Evolutionary conservation across 176 grass and related monocot genomes (phyloP).

Genomic region (Oryza longistaminata): DNA sequence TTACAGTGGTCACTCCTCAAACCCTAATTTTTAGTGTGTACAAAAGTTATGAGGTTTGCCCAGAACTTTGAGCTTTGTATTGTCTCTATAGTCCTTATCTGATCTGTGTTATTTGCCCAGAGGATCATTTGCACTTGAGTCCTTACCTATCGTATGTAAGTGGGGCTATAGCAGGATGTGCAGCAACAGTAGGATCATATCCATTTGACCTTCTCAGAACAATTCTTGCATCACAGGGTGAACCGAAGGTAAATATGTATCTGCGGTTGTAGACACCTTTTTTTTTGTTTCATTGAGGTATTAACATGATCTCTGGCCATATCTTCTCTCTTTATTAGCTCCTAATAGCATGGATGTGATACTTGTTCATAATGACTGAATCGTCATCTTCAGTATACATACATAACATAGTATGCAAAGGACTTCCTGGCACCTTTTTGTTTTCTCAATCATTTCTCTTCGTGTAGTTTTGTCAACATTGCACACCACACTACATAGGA

Average conservation of each 20-base stretch:
- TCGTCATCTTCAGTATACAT: conserved; percentile 14
- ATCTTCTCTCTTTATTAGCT: not conserved
- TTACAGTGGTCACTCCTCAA: not conserved
- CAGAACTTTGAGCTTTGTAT: not conserved
- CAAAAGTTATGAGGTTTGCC: not conserved
- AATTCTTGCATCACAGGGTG: conserved; percentile 99
- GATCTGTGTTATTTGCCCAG: conserved; percentile 41
- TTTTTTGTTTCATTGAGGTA: not conserved
- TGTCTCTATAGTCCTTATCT: conserved; percentile 23
- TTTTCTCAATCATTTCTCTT: not conserved
- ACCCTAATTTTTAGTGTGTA: conserved; percentile 12
- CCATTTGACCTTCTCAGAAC: conserved; percentile 98
- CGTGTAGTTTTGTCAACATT: not conserved
- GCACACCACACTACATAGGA: not conserved
- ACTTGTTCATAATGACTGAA: not conserved
- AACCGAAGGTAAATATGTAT: conserved; percentile 82
- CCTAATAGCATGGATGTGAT: not conserved
- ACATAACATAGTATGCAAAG: not conserved
- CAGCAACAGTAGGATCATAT: conserved; percentile 89
- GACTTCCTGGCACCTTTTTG: not conserved
- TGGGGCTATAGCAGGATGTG: conserved; percentile 89
- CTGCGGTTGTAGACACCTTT: not conserved
- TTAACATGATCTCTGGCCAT: not conserved
- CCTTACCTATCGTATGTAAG: conserved; percentile 94
- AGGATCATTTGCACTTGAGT: conserved; percentile 90